Evolutionary conservation across 148 eudicot genomes (phyloP).

Genomic region (Cornus florida): DNA sequence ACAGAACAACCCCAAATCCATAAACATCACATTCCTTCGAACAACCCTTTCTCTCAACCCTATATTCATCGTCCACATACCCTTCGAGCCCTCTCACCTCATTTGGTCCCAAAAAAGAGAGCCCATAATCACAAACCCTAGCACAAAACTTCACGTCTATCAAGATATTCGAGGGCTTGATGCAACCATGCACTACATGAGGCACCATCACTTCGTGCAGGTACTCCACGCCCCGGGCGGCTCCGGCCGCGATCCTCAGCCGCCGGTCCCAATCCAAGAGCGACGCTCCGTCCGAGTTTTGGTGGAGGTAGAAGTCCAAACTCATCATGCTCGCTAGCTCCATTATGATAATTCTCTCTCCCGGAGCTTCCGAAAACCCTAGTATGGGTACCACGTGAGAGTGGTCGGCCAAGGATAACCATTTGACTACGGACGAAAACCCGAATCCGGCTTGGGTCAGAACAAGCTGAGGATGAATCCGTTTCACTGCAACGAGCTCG

Average conservation of each 20-base stretch:
- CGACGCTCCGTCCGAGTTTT: constrained; percentile 38
- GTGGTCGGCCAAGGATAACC: constrained; percentile 65
- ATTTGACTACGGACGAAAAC: constrained; percentile 56
- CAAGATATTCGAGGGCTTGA: constrained; percentile 76
- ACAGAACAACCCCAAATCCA: constrained; percentile 81
- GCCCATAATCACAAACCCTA: constrained; percentile 77
- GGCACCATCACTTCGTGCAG: constrained; percentile 79
- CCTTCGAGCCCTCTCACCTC: constrained; percentile 53
- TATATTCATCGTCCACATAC: constrained; percentile 86
- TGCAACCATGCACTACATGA: constrained; percentile 70
- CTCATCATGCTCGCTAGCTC: constrained; percentile 68
- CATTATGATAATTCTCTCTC: constrained; percentile 71
- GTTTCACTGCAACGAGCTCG: constrained; percentile 56
- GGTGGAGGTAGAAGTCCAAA: constrained; percentile 64
- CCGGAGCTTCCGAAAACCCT: constrained; percentile 85
- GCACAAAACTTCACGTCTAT: constrained; percentile 63
- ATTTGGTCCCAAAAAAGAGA: constrained; percentile 50
- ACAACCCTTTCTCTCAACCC: constrained; percentile 49
- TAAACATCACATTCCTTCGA: constrained; percentile 86
- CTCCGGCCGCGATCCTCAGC: constrained; percentile 56
- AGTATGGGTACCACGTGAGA: constrained; percentile 64
- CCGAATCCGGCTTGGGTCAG: constrained; percentile 56
- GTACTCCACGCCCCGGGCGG: constrained; percentile 81
- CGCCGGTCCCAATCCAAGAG: constrained; percentile 66
- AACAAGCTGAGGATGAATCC: constrained; percentile 73